phyloP scores from a whole-genome alignment of 148 eudicot genomes.

The Rheum nobile region DNA sequence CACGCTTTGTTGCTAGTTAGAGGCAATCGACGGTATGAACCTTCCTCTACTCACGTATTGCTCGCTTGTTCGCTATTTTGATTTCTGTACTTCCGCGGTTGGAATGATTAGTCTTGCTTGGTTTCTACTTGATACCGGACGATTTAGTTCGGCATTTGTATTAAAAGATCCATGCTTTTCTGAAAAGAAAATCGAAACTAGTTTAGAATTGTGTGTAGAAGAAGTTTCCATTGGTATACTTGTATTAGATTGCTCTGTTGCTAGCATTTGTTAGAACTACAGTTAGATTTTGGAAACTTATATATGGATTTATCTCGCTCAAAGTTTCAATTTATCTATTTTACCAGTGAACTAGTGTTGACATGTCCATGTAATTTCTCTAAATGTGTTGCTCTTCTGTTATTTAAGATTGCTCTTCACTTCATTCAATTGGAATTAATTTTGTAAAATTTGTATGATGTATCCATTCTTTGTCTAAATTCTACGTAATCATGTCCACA shows the following conservation, averaged over 20 bases:
- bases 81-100: neutral
- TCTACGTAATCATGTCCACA: neutral
- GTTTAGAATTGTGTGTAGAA: neutral
- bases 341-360: neutral
- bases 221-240: neutral
- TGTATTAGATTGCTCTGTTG: neutral
- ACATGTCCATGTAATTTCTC: neutral
- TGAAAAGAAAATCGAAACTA: neutral
- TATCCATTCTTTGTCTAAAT: neutral
- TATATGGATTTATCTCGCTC: neutral
- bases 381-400: neutral
- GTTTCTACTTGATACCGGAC: neutral
- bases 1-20: neutral
- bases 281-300: neutral
- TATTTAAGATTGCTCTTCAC: too few species aligned
- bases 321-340: neutral
- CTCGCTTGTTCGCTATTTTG: neutral
- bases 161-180: neutral
- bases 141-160: neutral
- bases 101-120: neutral
- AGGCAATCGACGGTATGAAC: conserved; percentile 5
- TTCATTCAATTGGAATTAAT: too few species aligned
- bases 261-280: neutral
- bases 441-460: neutral
- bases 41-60: neutral